Conservation (phyloP, 2,329 filamentous ascomycete species). For the Metarhizium brunneum region DNA sequence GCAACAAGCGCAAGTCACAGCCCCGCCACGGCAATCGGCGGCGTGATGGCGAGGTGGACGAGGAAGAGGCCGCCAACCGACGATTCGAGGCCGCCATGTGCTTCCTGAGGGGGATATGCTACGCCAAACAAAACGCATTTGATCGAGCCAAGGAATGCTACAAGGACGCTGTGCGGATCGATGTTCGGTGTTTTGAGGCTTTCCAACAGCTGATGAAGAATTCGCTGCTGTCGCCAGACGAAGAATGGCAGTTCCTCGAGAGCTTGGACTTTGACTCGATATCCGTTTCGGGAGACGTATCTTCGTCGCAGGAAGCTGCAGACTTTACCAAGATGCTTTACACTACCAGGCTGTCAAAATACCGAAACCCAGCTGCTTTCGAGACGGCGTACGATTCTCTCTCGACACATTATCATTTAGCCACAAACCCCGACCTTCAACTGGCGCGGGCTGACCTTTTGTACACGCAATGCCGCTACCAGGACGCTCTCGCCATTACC, state of each 20-base stretch:
- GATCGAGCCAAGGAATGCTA: constrained; percentile 97
- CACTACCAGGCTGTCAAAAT: constrained; percentile 90
- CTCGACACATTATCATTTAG: constrained; percentile 85
- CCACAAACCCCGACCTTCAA: constrained; percentile 79
- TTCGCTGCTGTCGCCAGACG: constrained; percentile 76
- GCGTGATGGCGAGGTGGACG: constrained; percentile 28
- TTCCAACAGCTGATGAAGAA: constrained; percentile 98
- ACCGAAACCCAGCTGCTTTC: constrained; percentile 77
- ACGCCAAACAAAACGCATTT: constrained; percentile 93
- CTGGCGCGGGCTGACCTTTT: constrained; percentile 83
- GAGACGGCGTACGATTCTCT: constrained; percentile 81
- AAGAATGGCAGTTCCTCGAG: constrained; percentile 84
- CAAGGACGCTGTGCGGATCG: constrained; percentile 92
- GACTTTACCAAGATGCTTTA: constrained; percentile 96
- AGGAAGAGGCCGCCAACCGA: constrained; percentile 65
- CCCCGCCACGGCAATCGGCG: constrained; percentile 22
- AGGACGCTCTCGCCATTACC: constrained; percentile 76
- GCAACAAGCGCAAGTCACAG: constrained; percentile 29
- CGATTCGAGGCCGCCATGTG: constrained; percentile 97
- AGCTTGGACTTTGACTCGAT: constrained; percentile 86
- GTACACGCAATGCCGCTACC: constrained; percentile 91
- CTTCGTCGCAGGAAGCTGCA: constrained; percentile 72
- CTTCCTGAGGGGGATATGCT: constrained; percentile 86
- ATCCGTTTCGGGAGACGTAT: constrained; percentile 52
- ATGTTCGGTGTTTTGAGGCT: constrained; percentile 96